Conservation (phyloP, 495 filamentous ascomycete genomes). For the Penicillium steckii region DNA sequence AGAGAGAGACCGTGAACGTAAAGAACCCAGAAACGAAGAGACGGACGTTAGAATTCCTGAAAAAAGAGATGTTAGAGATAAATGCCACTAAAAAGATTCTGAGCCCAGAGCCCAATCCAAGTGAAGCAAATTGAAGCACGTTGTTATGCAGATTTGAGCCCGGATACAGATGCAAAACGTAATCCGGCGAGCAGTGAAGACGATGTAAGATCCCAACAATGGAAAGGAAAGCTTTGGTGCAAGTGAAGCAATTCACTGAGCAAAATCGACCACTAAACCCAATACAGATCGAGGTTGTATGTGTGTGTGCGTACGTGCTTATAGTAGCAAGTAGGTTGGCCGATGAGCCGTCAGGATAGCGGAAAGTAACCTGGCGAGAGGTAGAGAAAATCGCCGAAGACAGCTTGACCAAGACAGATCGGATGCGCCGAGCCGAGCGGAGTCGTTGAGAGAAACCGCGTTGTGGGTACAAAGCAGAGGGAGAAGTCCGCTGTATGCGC, state of each 20-base stretch:
- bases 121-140: neutral
- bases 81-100: too few species aligned
- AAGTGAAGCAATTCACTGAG: neutral
- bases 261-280: neutral
- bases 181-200: neutral
- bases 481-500: conserved; percentile 12
- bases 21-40: conserved; percentile 30
- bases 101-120: too few species aligned
- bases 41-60: conserved; percentile 23
- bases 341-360: neutral
- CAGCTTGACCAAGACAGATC: neutral
- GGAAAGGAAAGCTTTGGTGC: neutral
- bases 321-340: neutral
- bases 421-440: neutral
- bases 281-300: too few species aligned
- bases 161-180: neutral
- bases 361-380: neutral
- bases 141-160: neutral
- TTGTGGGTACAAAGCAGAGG: neutral
- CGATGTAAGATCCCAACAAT: neutral
- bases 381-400: neutral
- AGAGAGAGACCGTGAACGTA: conserved; percentile 38
- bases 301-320: too few species aligned
- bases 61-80: conserved; percentile 11
- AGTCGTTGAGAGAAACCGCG: neutral